These are phyloP conservation scores for Lasiosphaeria hispida DNA, from an alignment of 495 filamentous ascomycete species.

Conservation along the genomic window DNA sequence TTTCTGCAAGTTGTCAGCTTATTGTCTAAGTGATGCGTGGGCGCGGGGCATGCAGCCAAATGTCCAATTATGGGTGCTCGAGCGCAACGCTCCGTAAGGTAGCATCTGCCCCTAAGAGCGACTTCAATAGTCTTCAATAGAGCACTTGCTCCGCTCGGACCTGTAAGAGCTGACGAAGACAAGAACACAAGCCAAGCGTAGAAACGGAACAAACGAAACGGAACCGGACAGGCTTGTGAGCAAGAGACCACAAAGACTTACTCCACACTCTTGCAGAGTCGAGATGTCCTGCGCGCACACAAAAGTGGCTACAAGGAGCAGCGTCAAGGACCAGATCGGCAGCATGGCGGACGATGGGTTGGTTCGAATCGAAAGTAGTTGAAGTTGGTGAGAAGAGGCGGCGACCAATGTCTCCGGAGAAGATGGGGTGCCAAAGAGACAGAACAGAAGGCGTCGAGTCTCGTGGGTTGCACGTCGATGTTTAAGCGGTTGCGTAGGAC, in stretches of 20 bases:
- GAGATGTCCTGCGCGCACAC: conserved; percentile 25
- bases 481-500: conserved; percentile 18
- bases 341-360: conserved; percentile 19
- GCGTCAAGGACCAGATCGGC: conserved; percentile 18
- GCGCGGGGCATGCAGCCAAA: conserved; percentile 8
- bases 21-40: not conserved
- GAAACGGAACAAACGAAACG: not conserved
- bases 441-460: not conserved
- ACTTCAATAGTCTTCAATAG: conserved; percentile 8
- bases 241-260: conserved; percentile 19
- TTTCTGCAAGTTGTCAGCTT: conserved; percentile 25
- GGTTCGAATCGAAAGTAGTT: not conserved
- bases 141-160: conserved; percentile 3
- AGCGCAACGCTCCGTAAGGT: conserved; percentile 10
- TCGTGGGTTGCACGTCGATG: conserved; percentile 4
- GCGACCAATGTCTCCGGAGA: not conserved
- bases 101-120: not conserved
- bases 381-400: conserved; percentile 1
- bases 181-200: no score
- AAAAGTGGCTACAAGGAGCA: conserved; percentile 21
- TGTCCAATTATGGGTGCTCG: conserved; percentile 1
- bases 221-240: not conserved
- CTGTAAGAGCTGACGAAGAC: not conserved
- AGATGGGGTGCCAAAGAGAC: not conserved
- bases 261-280: conserved; percentile 24